Percentiles rank a stretch among this genome's conserved stretches.
phyloP scores from a whole-genome alignment of 306 rosid genomes.

The Cicer judaicum region DNA sequence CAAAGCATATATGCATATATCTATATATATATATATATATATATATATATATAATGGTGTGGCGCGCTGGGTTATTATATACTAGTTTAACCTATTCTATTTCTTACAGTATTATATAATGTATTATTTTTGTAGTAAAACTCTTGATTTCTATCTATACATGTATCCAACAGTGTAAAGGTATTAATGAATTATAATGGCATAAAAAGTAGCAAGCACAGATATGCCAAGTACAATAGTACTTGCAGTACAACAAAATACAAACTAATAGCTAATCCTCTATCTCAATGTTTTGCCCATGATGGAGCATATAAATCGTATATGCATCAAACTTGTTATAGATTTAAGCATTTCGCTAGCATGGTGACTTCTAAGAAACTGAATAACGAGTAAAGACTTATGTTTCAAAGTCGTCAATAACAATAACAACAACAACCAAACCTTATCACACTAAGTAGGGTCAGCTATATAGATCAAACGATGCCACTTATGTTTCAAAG shows the following conservation, averaged over 20 bases:
- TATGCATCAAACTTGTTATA: constrained; percentile 8
- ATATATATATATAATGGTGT: neutral
- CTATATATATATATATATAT: neutral
- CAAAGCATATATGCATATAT: constrained; percentile 46
- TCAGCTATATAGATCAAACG: too few species aligned
- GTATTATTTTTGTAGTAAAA: constrained; percentile 19
- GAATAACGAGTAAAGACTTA: neutral
- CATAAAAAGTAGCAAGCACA: constrained; percentile 17
- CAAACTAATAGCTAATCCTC: constrained; percentile 9
- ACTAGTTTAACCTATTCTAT: constrained; percentile 39
- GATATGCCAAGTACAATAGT: neutral
- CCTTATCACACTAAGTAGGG: too few species aligned
- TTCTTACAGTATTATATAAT: constrained; percentile 16
- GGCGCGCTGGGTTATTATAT: constrained; percentile 24
- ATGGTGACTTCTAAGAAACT: constrained; percentile 2
- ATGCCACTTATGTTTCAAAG: neutral
- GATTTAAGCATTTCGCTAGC: constrained; percentile 3
- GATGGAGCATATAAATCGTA: constrained; percentile 14
- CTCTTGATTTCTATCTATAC: constrained; percentile 12
- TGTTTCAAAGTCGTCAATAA: neutral
- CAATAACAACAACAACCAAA: too few species aligned
- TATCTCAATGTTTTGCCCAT: constrained; percentile 6
- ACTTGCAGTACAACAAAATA: constrained; percentile 1
- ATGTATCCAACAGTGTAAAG: constrained; percentile 9
- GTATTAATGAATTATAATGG: constrained; percentile 30